These are phyloP conservation scores for Euphorbia pulcherrima DNA, from an alignment of 345 rosid species.

Conservation along the genomic window DNA sequence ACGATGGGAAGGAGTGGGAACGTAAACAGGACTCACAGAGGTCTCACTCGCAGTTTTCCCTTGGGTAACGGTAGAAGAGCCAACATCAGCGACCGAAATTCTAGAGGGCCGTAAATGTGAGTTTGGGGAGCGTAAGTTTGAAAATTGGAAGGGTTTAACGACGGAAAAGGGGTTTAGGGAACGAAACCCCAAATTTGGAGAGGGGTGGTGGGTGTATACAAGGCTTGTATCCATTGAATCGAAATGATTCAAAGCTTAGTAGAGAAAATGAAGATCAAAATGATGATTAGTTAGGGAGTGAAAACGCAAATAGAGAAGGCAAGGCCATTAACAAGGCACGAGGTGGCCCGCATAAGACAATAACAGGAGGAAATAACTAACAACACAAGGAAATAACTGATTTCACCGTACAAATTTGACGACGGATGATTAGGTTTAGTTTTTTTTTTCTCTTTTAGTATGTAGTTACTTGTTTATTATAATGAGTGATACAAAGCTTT, in stretches of 20 bases:
- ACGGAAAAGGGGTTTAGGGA: background rate
- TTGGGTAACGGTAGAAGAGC: conserved; percentile 6
- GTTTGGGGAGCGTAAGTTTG: conserved; percentile 7
- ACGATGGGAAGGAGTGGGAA: conserved; percentile 62
- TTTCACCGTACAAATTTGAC: no score
- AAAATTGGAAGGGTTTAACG: conserved; percentile 19
- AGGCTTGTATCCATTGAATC: conserved; percentile 3
- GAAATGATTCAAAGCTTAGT: background rate
- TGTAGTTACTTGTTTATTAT: no score
- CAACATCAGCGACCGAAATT: conserved; percentile 22
- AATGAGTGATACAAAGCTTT: no score
- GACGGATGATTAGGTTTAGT: no score
- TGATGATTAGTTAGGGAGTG: background rate
- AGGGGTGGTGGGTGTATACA: conserved; percentile 1
- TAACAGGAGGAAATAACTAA: no score
- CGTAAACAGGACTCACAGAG: conserved; percentile 50
- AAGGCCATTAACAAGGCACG: background rate
- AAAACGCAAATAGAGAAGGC: background rate
- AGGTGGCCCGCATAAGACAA: no score
- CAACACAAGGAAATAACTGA: no score
- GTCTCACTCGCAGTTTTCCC: conserved; percentile 5
- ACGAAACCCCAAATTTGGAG: conserved; percentile 17
- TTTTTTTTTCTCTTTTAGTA: no score
- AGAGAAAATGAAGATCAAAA: no score
- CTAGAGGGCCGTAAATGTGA: conserved; percentile 13